A percentile compares a stretch with the other conserved stretches of the same genome.
Evolutionary conservation across 176 grass and related monocot genomes (phyloP).

Genomic region (Oryza coarctata): DNA sequence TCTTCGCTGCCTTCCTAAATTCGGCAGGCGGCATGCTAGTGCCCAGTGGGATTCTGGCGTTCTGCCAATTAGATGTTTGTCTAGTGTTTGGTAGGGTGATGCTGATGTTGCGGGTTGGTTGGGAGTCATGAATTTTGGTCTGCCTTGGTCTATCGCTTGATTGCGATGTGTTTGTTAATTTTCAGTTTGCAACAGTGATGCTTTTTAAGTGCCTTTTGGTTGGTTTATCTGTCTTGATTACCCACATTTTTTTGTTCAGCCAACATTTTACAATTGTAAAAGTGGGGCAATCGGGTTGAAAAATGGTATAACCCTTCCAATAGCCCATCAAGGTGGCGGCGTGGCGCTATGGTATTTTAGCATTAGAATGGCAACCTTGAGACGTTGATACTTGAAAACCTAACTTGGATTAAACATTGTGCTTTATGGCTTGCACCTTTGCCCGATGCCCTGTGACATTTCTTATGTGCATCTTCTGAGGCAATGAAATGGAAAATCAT

Average conservation of each 20-base stretch:
- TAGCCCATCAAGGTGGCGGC: background rate
- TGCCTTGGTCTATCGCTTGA: slow-evolving; percentile 23
- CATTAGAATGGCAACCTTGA: background rate
- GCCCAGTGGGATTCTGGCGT: slow-evolving; percentile 11
- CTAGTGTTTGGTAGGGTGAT: slow-evolving; percentile 34
- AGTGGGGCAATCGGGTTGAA: background rate
- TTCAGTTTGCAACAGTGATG: slow-evolving; percentile 6
- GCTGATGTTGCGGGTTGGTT: slow-evolving; percentile 42
- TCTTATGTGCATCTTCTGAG: slow-evolving; percentile 6
- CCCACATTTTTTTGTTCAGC: background rate
- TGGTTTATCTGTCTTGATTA: slow-evolving; percentile 5
- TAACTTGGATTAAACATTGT: slow-evolving; percentile 9
- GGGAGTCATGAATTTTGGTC: slow-evolving; percentile 45
- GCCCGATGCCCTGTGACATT: background rate
- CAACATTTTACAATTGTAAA: slow-evolving; percentile 2
- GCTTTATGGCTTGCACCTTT: background rate
- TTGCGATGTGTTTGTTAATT: slow-evolving; percentile 51
- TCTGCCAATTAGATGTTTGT: slow-evolving; percentile 42
- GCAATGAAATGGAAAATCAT: background rate
- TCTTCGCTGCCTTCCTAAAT: slow-evolving; percentile 34
- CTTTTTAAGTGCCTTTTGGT: slow-evolving; percentile 24
- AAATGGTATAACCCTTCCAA: background rate
- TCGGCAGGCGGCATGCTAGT: slow-evolving; percentile 28
- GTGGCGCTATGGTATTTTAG: slow-evolving; percentile 10
- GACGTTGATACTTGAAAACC: background rate